Conservation (phyloP, 805 yeast species). For the Saccharomycopsis malanga region DNA sequence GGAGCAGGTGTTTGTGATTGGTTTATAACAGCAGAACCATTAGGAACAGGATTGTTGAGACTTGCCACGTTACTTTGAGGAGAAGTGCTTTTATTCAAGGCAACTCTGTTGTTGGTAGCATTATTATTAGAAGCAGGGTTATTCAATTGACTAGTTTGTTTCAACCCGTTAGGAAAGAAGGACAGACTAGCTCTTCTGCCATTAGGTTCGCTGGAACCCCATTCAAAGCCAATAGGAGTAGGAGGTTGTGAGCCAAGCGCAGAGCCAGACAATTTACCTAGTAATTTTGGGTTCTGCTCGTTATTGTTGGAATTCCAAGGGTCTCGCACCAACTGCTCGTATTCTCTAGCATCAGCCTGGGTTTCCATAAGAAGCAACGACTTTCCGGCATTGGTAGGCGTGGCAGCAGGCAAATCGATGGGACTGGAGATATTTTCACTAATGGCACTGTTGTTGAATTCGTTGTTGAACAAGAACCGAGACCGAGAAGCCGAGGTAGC, state of each 20-base stretch:
- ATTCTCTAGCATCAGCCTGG: conserved; percentile 40
- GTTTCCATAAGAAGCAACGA: conserved; percentile 39
- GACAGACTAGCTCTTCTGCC: conserved; percentile 27
- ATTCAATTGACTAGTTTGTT: background rate
- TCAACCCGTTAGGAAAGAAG: conserved; percentile 23
- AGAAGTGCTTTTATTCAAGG: conserved; percentile 29
- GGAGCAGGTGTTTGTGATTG: conserved; percentile 26
- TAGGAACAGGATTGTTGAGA: conserved; percentile 15
- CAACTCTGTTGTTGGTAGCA: background rate
- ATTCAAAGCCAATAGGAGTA: conserved; percentile 25
- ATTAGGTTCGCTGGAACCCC: conserved; percentile 33
- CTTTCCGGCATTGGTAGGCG: conserved; percentile 33
- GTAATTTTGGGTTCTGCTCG: conserved; percentile 26
- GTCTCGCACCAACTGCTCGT: conserved; percentile 40
- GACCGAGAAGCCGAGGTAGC: conserved; percentile 12
- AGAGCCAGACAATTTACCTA: conserved; percentile 24
- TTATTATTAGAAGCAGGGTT: background rate
- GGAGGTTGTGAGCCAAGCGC: conserved; percentile 5
- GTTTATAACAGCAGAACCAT: conserved; percentile 5
- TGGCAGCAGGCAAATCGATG: conserved; percentile 20
- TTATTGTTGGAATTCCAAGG: conserved; percentile 15
- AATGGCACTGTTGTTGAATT: conserved; percentile 6
- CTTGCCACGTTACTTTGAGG: conserved; percentile 30
- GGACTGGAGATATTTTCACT: conserved; percentile 15
- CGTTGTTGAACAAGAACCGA: conserved; percentile 12